Percentiles rank a stretch among this genome's conserved stretches.
These are phyloP conservation scores for Hymenoscyphus scutula DNA, from an alignment of 2,329 filamentous ascomycete species.

Conservation along the genomic window DNA sequence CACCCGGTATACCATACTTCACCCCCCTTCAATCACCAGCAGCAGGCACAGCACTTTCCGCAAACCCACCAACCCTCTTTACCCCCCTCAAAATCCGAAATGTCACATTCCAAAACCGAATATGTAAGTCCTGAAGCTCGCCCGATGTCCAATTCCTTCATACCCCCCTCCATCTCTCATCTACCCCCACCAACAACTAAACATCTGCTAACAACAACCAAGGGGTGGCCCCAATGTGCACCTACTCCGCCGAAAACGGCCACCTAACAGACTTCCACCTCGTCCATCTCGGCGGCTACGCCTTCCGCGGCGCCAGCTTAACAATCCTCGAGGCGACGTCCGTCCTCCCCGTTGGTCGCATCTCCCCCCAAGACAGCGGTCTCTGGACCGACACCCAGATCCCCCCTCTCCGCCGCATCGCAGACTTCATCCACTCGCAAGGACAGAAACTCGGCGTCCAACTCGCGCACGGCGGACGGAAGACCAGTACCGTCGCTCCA, in stretches of 20 bases:
- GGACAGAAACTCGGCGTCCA: slow-evolving; percentile 68
- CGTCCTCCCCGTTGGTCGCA: slow-evolving; percentile 36
- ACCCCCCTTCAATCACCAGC: slow-evolving; percentile 34
- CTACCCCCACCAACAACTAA: background rate
- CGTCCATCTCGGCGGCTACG: slow-evolving; percentile 34
- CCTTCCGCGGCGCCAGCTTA: slow-evolving; percentile 36
- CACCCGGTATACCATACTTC: slow-evolving; percentile 32
- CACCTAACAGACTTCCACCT: slow-evolving; percentile 38
- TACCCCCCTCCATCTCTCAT: background rate
- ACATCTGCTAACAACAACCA: slow-evolving; percentile 8
- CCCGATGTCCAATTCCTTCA: background rate
- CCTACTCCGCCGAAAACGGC: slow-evolving; percentile 35
- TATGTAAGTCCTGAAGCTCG: slow-evolving; percentile 29
- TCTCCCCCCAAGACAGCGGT: slow-evolving; percentile 33
- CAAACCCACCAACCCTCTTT: slow-evolving; percentile 40
- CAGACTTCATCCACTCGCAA: slow-evolving; percentile 46
- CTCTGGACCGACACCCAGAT: slow-evolving; percentile 41
- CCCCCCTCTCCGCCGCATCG: slow-evolving; percentile 36
- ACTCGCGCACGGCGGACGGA: slow-evolving; percentile 61
- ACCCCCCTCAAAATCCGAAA: slow-evolving; percentile 45
- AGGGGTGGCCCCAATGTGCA: slow-evolving; percentile 48
- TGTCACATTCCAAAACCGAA: slow-evolving; percentile 46
- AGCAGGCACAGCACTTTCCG: slow-evolving; percentile 32
- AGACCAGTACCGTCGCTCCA: slow-evolving; percentile 39
- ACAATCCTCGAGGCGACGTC: slow-evolving; percentile 38